A percentile compares a stretch with the other conserved stretches of the same genome.
Evolutionary conservation across 1,284 basidiomycete species (phyloP).

Genomic region (Ustilago cynodontis): DNA sequence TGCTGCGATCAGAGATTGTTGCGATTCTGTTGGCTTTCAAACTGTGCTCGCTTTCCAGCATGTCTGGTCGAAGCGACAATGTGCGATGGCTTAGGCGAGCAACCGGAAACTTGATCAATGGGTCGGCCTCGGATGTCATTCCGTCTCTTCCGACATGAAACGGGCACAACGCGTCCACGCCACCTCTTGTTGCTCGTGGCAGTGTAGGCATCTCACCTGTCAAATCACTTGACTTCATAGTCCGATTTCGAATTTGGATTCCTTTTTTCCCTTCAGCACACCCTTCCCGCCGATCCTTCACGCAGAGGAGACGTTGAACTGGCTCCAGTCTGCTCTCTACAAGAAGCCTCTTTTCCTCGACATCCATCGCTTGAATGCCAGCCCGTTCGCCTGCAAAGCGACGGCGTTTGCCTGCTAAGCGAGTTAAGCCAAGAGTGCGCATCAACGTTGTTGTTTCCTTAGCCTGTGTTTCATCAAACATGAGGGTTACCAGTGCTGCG

Average conservation of each 20-base stretch:
- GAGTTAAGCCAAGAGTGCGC: constrained; percentile 8
- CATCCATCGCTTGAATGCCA: constrained; percentile 13
- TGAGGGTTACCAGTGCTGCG: not conserved
- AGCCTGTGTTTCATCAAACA: too few species aligned
- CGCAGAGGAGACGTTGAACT: too few species aligned
- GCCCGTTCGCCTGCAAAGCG: not conserved
- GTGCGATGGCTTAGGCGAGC: constrained; percentile 1
- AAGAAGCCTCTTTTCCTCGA: not conserved
- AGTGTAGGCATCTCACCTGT: not conserved
- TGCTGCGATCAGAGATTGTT: not conserved
- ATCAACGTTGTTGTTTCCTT: too few species aligned
- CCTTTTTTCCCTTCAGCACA: too few species aligned
- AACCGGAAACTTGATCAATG: not conserved
- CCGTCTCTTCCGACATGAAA: constrained; percentile 18
- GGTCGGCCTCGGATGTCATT: not conserved
- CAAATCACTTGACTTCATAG: not conserved
- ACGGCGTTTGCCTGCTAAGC: constrained; percentile 21
- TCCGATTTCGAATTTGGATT: constrained; percentile 1
- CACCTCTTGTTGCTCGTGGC: not conserved
- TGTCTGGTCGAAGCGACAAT: not conserved
- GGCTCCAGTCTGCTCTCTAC: too few species aligned
- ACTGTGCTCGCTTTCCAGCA: not conserved
- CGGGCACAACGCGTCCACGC: not conserved
- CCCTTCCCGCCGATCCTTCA: not conserved
- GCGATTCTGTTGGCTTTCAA: not conserved